phyloP scores from a whole-genome alignment of 495 filamentous ascomycete genomes.

The Penicillium pulvis region DNA sequence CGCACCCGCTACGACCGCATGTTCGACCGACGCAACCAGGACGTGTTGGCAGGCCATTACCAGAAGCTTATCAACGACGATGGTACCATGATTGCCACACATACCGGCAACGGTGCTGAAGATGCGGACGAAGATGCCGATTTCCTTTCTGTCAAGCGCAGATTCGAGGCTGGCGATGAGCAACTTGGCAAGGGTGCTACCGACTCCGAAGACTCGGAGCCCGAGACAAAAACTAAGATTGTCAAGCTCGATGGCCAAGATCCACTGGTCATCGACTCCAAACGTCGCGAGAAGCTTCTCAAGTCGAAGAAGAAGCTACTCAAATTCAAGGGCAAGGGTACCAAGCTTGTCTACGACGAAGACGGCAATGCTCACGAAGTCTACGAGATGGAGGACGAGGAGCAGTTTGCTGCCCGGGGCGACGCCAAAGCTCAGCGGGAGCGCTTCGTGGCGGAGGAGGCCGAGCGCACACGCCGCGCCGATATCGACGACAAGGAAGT shows the following conservation, averaged over 20 bases:
- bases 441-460: constrained; percentile 74
- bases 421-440: constrained; percentile 71
- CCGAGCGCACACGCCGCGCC: constrained; percentile 67
- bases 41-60: constrained; percentile 92
- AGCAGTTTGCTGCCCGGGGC: constrained; percentile 72
- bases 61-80: constrained; percentile 77
- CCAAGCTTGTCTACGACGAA: constrained; percentile 87
- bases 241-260: constrained; percentile 57
- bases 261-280: constrained; percentile 81
- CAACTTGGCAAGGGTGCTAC: constrained; percentile 31
- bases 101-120: constrained; percentile 41
- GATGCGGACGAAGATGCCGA: constrained; percentile 69
- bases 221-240: constrained; percentile 34
- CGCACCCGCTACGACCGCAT: constrained; percentile 94
- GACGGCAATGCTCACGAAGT: constrained; percentile 80
- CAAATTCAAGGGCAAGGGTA: constrained; percentile 82
- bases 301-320: constrained; percentile 91
- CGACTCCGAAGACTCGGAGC: constrained; percentile 25
- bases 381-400: constrained; percentile 86
- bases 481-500: constrained; percentile 82
- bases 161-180: constrained; percentile 59
- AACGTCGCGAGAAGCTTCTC: constrained; percentile 88
- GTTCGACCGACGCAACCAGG: constrained; percentile 93
- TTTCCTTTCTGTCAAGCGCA: constrained; percentile 87
- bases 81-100: constrained; percentile 43